Conservation (phyloP, 768 basidiomycete species). For the Dentipellis sp. region DNA sequence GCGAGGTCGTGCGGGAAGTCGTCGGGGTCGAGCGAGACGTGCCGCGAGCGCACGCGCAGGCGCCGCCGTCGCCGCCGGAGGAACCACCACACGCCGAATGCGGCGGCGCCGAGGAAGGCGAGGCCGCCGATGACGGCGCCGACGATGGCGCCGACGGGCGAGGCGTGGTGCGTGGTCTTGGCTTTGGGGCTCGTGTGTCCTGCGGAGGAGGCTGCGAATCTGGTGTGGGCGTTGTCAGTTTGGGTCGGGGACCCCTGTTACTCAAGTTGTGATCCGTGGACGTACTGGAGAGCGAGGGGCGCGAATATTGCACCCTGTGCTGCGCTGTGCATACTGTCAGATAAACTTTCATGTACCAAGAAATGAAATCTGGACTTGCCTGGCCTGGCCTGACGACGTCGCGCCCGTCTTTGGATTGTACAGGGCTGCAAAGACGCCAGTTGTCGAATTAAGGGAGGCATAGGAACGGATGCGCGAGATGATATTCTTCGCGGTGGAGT, state of each 20-base stretch:
- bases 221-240: too few species aligned
- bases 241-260: too few species aligned
- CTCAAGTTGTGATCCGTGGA: not conserved
- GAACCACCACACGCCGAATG: not conserved
- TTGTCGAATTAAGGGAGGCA: not conserved
- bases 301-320: conserved; percentile 9
- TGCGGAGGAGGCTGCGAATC: too few species aligned
- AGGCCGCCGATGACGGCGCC: not conserved
- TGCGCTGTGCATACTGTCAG: not conserved
- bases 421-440: not conserved
- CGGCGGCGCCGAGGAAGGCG: not conserved
- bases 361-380: not conserved
- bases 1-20: not conserved
- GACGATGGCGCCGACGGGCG: conserved; percentile 1
- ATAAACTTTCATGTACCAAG: too few species aligned
- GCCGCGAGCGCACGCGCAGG: not conserved
- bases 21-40: not conserved
- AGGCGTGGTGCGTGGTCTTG: too few species aligned
- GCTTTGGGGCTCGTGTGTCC: too few species aligned
- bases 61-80: not conserved
- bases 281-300: conserved; percentile 4
- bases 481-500: not conserved
- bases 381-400: not conserved
- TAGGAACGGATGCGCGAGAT: not conserved
- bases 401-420: too few species aligned